Evolutionary conservation across 73 alveolate genomes (phyloP).

Genomic region (Stentor coeruleus): DNA sequence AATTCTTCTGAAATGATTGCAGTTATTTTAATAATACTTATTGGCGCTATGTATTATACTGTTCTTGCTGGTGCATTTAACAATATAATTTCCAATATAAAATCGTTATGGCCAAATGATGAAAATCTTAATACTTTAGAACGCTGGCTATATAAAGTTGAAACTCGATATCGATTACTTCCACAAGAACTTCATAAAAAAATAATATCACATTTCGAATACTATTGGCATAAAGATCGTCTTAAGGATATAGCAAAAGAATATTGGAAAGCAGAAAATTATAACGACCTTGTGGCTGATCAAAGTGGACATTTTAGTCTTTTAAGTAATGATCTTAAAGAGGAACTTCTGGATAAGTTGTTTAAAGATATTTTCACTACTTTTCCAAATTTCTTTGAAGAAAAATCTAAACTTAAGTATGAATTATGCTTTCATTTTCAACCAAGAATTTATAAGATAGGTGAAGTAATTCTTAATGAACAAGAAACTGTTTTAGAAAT

Average conservation of each 20-base stretch:
- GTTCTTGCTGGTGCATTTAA: background rate
- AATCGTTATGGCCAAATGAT: background rate
- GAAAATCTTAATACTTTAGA: background rate
- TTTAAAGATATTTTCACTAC: background rate
- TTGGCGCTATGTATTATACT: background rate
- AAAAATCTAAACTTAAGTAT: no score
- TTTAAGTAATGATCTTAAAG: background rate
- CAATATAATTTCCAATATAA: background rate
- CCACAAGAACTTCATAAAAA: background rate
- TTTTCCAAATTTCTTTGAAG: background rate
- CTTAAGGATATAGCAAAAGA: background rate
- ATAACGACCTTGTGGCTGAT: background rate
- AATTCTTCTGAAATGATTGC: background rate
- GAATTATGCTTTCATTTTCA: background rate
- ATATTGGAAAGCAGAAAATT: conserved; percentile 2
- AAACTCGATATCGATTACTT: background rate
- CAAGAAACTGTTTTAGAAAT: background rate
- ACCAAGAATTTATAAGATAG: background rate
- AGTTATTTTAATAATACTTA: background rate
- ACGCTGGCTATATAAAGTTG: background rate
- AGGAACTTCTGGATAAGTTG: background rate
- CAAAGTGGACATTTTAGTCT: background rate
- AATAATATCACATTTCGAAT: background rate
- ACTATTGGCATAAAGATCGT: background rate
- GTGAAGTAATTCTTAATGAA: background rate